Base-by-base conservation (phyloP, 805 yeast genomes). In the Wickerhamomyces queroliae region DNA sequence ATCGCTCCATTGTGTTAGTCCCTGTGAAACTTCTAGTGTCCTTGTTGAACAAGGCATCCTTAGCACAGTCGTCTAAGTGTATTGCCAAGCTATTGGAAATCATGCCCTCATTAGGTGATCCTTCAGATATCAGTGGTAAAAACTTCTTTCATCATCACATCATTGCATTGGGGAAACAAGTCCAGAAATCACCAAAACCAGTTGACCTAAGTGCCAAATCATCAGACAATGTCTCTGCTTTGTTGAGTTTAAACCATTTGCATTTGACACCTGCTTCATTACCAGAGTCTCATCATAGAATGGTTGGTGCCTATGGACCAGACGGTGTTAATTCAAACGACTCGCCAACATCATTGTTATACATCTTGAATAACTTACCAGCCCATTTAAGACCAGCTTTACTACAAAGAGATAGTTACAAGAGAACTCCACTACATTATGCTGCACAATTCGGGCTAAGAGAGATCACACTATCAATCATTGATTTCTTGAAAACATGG, bases 351-450 rank as follows among this genome's bases (percentile, higher is more conserved):
- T 84, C 89, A 3, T 65, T 87, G 33, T 58, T 63, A 7, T 77
- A 78, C 53, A 69, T 88, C 24, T 67, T 89, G 39, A 64, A 70
- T 13, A 69, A 71, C 34, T 58, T 88, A 17, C 78, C 77, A 2
- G 68, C 70, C 1, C 72, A 70, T 45, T 64, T 77, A 44, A 71
- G 80, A 43, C 63, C 70, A 19, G 70, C 74, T 3, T 64, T 90
- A 18, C 62, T 80, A 35, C 80, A 83, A 37, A 75, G 73, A 33
- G 98, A 90, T 58, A 79, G 75, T 42, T 85, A 87, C 55, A 70
- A 70, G 45, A 72, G 96, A 44, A 84, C 96, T 0, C 95, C 97
- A 0, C 65, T 91, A 40, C 97, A 91, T 62, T 90, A 90, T 58
- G 81, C 95, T 16, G 80, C 93, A 3, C 93, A 87, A 51, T 88